These are phyloP conservation scores for Aegilops umbellulata DNA, from an alignment of 176 grass and related monocot species.

Conservation along the genomic window DNA sequence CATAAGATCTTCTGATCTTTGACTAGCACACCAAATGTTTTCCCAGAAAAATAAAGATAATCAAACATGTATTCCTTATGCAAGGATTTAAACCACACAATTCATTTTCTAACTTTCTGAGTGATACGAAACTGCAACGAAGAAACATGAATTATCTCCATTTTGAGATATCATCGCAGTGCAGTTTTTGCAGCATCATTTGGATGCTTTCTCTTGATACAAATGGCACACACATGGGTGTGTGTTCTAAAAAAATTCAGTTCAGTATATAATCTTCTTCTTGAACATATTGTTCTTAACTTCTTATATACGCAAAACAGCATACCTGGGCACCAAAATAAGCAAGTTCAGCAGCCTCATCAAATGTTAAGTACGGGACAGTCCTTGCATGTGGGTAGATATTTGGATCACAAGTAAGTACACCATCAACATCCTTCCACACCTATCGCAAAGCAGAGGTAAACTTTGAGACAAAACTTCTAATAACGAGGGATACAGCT, in stretches of 20 bases:
- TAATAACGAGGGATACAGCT: background rate
- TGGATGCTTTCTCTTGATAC: background rate
- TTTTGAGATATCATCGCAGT: background rate
- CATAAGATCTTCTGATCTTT: background rate
- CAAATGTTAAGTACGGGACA: constrained; percentile 86
- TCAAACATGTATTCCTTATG: background rate
- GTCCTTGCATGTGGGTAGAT: constrained; percentile 77
- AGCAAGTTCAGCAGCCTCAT: constrained; percentile 93
- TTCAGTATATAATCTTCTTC: background rate
- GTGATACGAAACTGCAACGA: background rate
- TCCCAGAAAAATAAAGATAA: background rate
- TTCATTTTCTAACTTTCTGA: background rate
- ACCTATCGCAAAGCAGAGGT: constrained; percentile 40
- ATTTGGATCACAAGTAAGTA: constrained; percentile 96
- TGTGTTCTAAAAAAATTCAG: background rate
- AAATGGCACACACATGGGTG: background rate
- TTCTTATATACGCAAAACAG: background rate
- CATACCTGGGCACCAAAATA: constrained; percentile 96
- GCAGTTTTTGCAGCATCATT: background rate
- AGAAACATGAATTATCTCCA: background rate
- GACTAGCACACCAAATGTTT: background rate
- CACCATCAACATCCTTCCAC: constrained; percentile 97
- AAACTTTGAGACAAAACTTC: constrained; percentile 12
- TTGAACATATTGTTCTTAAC: constrained; percentile 1
- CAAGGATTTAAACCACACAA: background rate